Base-by-base conservation (phyloP, 139 green algal species). In the Chlorella sorokiniana region DNA sequence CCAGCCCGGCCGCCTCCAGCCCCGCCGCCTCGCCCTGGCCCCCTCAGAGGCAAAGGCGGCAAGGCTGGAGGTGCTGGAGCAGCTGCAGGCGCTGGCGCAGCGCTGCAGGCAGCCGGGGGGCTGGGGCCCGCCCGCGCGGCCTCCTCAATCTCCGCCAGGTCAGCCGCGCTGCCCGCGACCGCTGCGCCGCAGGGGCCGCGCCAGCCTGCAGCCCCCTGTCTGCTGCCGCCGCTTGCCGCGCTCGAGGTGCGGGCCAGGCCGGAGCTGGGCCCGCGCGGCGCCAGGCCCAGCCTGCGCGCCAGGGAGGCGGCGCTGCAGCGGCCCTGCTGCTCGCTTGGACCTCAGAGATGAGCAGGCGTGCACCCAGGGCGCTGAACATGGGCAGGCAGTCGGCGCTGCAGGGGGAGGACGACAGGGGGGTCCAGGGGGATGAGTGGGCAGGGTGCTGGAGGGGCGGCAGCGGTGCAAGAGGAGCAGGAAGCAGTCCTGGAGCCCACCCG, bases 331-430 rank as follows among this genome's bases (percentile, higher is more conserved):
- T 81, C 29, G 56, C 75, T 35, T 71, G 59, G 29, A 81, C 59
- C 40, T 81, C 56, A 16, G 56, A 40, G 59, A 81, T 81, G n/a
- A 81, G 75, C 75, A 81, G 29, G 2, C 75, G 75, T 4, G 75
- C 75, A 0, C 75, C 75, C 40, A 70, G 75, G 25, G 59, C 59
- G 3, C 16, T 37, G 42, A 81, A 81, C 75, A 81, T 81, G 75
- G 75, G 75, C 38, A 81, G 59, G 59, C 59, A 70, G 75, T 81
- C 75, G n/a, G 75, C 75, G 0, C 75, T 81, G 75, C 75, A 44
- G n/a, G n/a, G 25, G 3, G 16, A 52, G 10, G 6, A 63, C 27
- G 33, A 31, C 8, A 40, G 29, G 42, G 69, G 42, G 38, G 27
- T 25, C 18, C n/a, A n/a, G n/a, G 22, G 29, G 52, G 14, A 54